Conservation (phyloP, 2,329 filamentous ascomycete species). For the Cyphellophora attinorum region DNA sequence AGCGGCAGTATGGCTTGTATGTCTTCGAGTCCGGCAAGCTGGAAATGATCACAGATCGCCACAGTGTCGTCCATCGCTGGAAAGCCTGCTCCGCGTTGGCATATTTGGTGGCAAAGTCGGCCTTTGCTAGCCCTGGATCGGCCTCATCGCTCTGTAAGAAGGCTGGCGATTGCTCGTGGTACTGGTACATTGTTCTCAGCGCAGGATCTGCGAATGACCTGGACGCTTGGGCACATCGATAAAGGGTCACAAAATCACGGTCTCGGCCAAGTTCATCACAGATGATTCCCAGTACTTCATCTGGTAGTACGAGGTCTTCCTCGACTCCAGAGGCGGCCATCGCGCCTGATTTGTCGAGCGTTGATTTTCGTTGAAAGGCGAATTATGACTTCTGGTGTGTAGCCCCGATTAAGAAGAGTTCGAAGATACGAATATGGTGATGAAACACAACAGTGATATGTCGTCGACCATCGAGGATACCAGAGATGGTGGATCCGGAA, state of each 20-base stretch:
- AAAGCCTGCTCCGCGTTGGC: constrained; percentile 38
- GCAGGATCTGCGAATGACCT: constrained; percentile 49
- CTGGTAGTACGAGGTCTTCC: constrained; percentile 8
- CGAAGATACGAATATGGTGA: too few species aligned
- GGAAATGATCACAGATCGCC: constrained; percentile 60
- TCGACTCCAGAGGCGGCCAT: not conserved
- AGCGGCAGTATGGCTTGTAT: constrained; percentile 59
- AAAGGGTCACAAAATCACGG: constrained; percentile 52
- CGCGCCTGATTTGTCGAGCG: too few species aligned
- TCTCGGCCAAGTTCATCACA: constrained; percentile 48
- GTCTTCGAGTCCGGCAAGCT: constrained; percentile 45
- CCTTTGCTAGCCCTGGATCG: constrained; percentile 10
- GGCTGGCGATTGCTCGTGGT: constrained; percentile 14
- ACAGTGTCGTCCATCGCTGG: constrained; percentile 53
- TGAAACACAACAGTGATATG: too few species aligned
- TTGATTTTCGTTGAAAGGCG: too few species aligned
- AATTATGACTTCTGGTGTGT: too few species aligned
- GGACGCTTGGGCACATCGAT: constrained; percentile 47
- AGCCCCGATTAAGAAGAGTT: too few species aligned
- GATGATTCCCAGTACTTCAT: constrained; percentile 27
- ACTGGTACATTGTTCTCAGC: constrained; percentile 54
- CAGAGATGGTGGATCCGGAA: too few species aligned
- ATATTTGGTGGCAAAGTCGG: constrained; percentile 11
- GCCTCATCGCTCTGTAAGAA: constrained; percentile 18
- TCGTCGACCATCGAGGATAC: too few species aligned